Evolutionary conservation across 257 asterid species (phyloP).

Genomic region (Solanum arcanum): DNA sequence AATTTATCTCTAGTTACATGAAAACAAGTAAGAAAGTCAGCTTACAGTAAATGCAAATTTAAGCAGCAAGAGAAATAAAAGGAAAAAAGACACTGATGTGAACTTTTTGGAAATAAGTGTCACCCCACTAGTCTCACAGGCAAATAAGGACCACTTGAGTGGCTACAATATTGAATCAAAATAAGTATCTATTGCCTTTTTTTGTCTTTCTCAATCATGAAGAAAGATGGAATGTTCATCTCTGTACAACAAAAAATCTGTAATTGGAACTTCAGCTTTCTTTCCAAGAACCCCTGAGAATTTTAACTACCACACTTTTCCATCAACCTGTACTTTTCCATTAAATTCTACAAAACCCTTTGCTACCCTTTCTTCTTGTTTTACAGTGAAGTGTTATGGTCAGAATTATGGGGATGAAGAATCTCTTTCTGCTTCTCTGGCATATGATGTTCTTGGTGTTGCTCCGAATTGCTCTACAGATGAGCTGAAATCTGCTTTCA

Average conservation of each 20-base stretch:
- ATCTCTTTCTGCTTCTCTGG: conserved; percentile 34
- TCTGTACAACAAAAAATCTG: not conserved
- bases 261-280: not conserved
- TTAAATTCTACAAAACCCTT: not conserved
- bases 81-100: not conserved
- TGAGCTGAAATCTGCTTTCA: conserved; percentile 78
- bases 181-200: no score
- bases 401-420: conserved; percentile 14
- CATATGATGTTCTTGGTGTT: conserved; percentile 62
- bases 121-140: not conserved
- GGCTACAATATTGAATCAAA: not conserved
- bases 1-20: not conserved
- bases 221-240: not conserved
- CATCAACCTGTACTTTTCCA: conserved; percentile 1
- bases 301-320: not conserved
- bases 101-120: not conserved
- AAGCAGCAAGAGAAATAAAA: not conserved
- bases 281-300: not conserved
- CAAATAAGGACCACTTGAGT: not conserved
- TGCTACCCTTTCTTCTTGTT: conserved; percentile 4
- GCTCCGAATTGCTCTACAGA: conserved; percentile 44
- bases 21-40: not conserved
- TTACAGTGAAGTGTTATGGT: conserved; percentile 21
- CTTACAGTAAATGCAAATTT: not conserved
- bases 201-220: not conserved